phyloP scores from a whole-genome alignment of 1,284 basidiomycete genomes.

The Microbotryomycetes sp. region DNA sequence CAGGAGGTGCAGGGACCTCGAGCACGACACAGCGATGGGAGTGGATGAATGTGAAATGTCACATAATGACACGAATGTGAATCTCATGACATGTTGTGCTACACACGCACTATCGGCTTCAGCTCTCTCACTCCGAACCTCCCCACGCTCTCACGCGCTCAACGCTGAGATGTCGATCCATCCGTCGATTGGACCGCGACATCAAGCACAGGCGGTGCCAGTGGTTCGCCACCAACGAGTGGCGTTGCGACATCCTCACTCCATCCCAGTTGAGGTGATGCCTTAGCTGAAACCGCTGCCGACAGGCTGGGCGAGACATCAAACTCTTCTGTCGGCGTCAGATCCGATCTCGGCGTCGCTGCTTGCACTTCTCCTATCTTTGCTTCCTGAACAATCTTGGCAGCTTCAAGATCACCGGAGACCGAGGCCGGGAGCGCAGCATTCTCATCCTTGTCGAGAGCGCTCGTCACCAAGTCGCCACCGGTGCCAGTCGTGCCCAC shows the following conservation, averaged over 20 bases:
- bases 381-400: background rate
- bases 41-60: no score
- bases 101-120: no score
- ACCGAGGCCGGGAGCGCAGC: background rate
- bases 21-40: no score
- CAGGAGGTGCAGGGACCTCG: no score
- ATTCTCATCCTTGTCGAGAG: background rate
- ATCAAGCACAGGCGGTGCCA: background rate
- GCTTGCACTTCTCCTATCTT: background rate
- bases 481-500: conserved; percentile 10
- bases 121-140: no score
- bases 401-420: background rate
- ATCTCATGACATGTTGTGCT: no score
- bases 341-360: background rate
- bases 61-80: no score
- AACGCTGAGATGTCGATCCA: no score
- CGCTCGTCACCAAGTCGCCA: background rate
- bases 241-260: background rate
- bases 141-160: no score
- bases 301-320: background rate
- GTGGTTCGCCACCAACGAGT: background rate
- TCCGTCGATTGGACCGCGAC: no score
- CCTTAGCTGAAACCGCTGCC: no score
- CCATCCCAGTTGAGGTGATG: no score
- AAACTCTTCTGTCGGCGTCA: background rate